phyloP scores from a whole-genome alignment of 495 filamentous ascomycete genomes.

The Usnea hakonensis region DNA sequence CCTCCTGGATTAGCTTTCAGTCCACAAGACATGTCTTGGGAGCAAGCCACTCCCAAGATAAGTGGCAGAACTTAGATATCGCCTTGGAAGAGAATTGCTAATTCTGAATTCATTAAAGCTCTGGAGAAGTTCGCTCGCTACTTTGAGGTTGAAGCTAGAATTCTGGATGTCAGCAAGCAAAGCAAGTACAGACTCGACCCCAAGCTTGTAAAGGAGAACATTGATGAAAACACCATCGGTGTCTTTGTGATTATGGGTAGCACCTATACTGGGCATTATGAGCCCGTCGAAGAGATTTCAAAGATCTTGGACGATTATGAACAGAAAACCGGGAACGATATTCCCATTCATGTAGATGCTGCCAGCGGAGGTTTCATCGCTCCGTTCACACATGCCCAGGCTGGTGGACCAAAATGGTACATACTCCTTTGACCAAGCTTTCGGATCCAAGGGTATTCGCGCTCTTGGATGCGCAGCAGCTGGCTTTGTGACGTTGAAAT shows the following conservation, averaged over 20 bases:
- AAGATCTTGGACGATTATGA: conserved; percentile 60
- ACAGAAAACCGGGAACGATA: conserved; percentile 52
- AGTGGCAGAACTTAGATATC: no score
- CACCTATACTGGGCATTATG: conserved; percentile 71
- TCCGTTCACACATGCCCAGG: conserved; percentile 58
- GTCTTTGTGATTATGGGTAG: conserved; percentile 67
- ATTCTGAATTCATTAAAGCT: conserved; percentile 29
- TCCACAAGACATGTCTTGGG: no score
- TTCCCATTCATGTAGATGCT: conserved; percentile 71
- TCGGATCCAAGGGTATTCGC: no score
- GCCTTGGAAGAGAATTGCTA: no score
- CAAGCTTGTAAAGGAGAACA: conserved; percentile 52
- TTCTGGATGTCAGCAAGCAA: conserved; percentile 58
- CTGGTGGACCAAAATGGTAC: conserved; percentile 53
- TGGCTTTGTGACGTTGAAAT: background rate
- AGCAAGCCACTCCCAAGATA: no score
- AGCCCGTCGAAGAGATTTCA: conserved; percentile 63
- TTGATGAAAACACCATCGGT: conserved; percentile 75
- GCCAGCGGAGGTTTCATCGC: conserved; percentile 67
- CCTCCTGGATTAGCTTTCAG: no score
- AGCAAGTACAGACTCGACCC: conserved; percentile 58
- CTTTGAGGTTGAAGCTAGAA: conserved; percentile 68
- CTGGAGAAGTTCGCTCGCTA: conserved; percentile 66
- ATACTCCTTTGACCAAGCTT: background rate
- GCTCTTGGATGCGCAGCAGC: background rate